Base-by-base conservation (phyloP, 2,329 filamentous ascomycete genomes). In the Aureobasidium vineae region DNA sequence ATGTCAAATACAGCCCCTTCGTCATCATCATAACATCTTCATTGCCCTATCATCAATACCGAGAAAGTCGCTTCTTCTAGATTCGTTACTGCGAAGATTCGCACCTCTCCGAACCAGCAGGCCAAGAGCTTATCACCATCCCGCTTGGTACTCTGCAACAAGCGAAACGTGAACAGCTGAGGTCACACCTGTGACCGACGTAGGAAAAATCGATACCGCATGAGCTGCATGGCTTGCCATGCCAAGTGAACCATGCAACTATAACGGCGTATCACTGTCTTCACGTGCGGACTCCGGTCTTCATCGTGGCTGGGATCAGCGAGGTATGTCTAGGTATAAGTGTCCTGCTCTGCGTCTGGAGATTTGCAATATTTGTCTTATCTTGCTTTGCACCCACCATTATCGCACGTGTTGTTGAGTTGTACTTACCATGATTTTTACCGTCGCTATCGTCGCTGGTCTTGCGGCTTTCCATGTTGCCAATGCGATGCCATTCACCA, bases 401-500 rank as follows among this genome's bases (percentile, higher is more conserved):
- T 38, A 2, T 38, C 21, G 3, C 19, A 23, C 36, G 1, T 16
- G 15, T 19, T 23, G 4, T 31, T 26, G 36, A 26, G 0, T 11
- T 10, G 10, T 4, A 6, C 5, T 23, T 21, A 41, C 4, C 6
- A 56, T 56, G 52, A 8, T 13, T 26, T 21, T 13, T 15, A 26
- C 33, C 11, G 7, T 41, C 13, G 33, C n/a, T 56, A 21, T 59
- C 13, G 23, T 45, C 11, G 26, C 8, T 16, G n/a, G 54, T 21
- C 54, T 59, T 45, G 40, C 54, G 26, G 54, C 40, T 31, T 2
- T 59, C 15, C 6, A 13, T 33, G 19, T 21, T 15, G 54, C 33
- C 16, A 33, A 43, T 59, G 54, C 54, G 7, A 59, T 45, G 54
- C 54, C 54, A 8, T 43, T 45, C 7, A 45, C 54, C 16, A 59